Evolutionary conservation across 2,329 filamentous ascomycete species (phyloP).

Genomic region (Ilyonectria mors-panacis): DNA sequence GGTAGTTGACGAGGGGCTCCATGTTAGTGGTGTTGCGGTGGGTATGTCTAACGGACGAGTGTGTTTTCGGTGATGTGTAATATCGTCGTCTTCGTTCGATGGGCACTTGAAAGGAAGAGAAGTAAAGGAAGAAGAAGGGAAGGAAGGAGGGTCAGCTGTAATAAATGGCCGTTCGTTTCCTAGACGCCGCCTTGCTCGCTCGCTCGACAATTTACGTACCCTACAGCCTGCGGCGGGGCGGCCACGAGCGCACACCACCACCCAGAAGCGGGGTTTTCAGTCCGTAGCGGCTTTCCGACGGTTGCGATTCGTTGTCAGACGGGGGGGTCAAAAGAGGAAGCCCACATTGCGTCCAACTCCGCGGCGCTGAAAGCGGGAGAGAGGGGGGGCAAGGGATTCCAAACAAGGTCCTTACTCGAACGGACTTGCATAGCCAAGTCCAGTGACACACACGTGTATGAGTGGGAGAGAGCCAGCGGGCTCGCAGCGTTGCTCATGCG

Average conservation of each 20-base stretch:
- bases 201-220: conserved; percentile 3
- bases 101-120: conserved; percentile 21
- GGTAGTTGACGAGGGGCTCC: conserved; percentile 55
- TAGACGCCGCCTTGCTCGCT: background rate
- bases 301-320: background rate
- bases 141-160: conserved; percentile 10
- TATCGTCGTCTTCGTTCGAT: conserved; percentile 1
- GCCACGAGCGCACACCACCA: background rate
- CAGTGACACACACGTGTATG: too few species aligned
- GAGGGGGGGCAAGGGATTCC: too few species aligned
- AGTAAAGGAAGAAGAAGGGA: background rate
- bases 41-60: background rate
- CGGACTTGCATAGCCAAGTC: too few species aligned
- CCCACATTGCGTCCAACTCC: background rate
- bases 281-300: background rate
- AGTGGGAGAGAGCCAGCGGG: too few species aligned
- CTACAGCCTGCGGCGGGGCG: background rate
- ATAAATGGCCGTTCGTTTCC: background rate
- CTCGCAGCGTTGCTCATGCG: too few species aligned
- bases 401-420: too few species aligned
- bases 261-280: background rate
- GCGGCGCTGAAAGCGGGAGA: too few species aligned
- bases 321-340: background rate
- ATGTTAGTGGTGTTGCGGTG: conserved; percentile 37
- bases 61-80: background rate